Base-by-base conservation (phyloP, 805 yeast genomes). In the Yamadazyma laniorum region DNA sequence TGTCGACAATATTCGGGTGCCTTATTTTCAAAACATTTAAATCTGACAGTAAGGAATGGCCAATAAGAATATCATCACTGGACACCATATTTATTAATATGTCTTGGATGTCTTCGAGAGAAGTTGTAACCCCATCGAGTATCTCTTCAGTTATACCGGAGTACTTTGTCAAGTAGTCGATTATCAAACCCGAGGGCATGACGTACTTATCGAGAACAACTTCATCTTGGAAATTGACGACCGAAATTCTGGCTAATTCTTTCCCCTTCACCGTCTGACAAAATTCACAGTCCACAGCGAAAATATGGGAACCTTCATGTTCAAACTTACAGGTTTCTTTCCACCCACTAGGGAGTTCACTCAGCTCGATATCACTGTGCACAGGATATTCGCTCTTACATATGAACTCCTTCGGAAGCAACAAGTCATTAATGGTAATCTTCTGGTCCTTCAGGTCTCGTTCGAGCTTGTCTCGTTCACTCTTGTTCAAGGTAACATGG, bases 211-310 rank as follows among this genome's bases (percentile, higher is more conserved):
- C 96, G 42, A 83, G 60, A 0, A 91, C 56, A 0, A 82, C 74
- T 4, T 75, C 71, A 13, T 73, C 75, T 35, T 78, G 70, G 49
- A 75, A 78, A 55, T 85, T 80, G 1, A 89, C 74, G 7, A 93
- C 47, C 2, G 96, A 85, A 0, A 86, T 77, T 37, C 97, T 70
- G 0, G 98, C 79, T 28, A 91, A 65, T 1, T 78, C 95, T 29
- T 73, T 70, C 0, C 88, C 89, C 1, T 52, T 45, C 0, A 65
- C 74, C 0, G 90, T 61, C 41, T 72, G 63, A 56, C 96, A 88
- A 88, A 91, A 93, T 61, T 91, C 99, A 67, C 99, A 93, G 61
- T 91, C 99, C 14, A 93, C 48, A 0, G 95, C 93, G 63, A 77
- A 87, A 0, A 84, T 77, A 40, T 71, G 79, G 0, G 84, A 73